Evolutionary conservation across 345 rosid genomes (phyloP), one percentile per base, ranked within the genome.

Genomic region (Eucalyptus sp.): DNA sequence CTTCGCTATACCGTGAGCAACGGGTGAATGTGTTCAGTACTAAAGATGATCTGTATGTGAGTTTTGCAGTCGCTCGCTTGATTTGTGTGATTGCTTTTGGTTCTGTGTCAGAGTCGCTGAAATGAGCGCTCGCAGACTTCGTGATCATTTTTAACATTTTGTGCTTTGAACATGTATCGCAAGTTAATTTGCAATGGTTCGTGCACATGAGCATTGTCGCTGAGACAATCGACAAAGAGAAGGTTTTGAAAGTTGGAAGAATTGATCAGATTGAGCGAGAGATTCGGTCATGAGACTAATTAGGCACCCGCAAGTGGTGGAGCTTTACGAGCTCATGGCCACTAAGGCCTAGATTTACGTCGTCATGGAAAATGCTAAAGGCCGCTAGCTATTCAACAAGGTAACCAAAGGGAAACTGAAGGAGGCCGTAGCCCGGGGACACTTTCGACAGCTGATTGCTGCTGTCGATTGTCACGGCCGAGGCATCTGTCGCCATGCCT

Each of bases 251-350:
- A 87, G 97, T 92, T 24, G 98, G 96, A 80, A 89, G 95, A 95
- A 92, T 91, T 20, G 96, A 96, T 68, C 99, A 95, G 94, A 95
- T 96, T 6, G 95, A 95, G 94, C 92, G 97, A 37, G 98, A 96
- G 90, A 96, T 97, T 93, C 96, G 13, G 95, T 92, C 84, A 94
- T 94, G 99, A 92, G 94, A 87, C 91, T 96, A 87, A 89, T 96
- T 62, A 92, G 88, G 49, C 99, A 97, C 91, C 96, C 98, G 2
- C 95, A 94, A 60, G 96, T 97, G 54, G 96, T 92, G 24, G 95
- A 97, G 91, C 96, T 97, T 86, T 94, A 95, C 46, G 99, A 96
- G 92, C 98, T 96, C 2, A 91, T 96, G 98, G 98, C 98, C 48
- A 95, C 95, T 10, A 95, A 94, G 92, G 93, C 98, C 56, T 96